Evolutionary conservation across 192 early-diverging fungal species (phyloP), one percentile per base, ranked within the genome.

Genomic region (Helicostylum pulchrum): DNA sequence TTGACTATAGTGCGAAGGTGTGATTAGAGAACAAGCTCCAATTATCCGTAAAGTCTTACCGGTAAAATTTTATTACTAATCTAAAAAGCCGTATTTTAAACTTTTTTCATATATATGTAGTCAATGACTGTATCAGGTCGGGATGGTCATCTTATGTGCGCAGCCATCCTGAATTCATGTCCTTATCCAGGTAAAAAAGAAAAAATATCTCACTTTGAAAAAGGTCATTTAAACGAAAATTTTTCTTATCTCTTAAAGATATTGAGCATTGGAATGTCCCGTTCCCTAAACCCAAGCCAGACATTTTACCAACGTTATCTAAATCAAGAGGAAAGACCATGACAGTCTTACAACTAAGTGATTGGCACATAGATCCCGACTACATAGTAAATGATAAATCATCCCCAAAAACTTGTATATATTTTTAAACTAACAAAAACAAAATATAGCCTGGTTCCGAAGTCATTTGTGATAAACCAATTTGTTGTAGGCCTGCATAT

Each of bases 281-380:
- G 12, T 81, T 81, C 61, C 77, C 79, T 32, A 78, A 78, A 47
- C 26, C 71, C 31, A 78, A 76, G 44, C 79, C 79, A 10, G 51
- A 36, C 11, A 69, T 72, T 30, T 65, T 53, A 26, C 61, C 47
- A n/a, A 23, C 59, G 7, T 54, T 65, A 1, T 15, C 74, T 4
- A 45, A 23, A 61, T 77, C 72, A 14, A 72, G 62, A 15, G 77
- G 74, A 12, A 49, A 62, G 6, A 63, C 45, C 15, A 52, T 81
- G 12, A 78, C 75, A 47, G 74, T 81, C 8, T 53, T 81, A 39
- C 79, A 81, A 53, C 44, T 81, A 19, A 76, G 74, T 43, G 79
- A 81, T 72, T 80, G 79, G 76, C 79, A 81, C 56, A 68, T 78
- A 15, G 79, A 81, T 32, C 74, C 79, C 6, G 56, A 74, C 5